phyloP scores from a whole-genome alignment of 345 rosid species.

The Euclidium syriacum region DNA sequence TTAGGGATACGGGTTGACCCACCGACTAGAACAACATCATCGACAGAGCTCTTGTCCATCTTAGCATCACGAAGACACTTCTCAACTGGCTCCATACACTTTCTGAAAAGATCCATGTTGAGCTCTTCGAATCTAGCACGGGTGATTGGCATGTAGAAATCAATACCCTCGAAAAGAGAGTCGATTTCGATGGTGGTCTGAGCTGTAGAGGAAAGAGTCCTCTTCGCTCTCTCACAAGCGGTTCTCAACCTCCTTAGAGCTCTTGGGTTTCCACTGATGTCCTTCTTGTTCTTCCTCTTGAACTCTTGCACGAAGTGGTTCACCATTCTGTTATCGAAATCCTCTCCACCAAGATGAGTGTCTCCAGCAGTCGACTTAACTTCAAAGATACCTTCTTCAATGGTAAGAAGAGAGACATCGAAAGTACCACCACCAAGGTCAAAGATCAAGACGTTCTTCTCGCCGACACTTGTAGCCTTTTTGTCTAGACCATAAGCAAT shows the following conservation, averaged over 20 bases:
- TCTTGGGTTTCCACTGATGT: constrained; percentile 58
- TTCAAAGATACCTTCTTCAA: constrained; percentile 70
- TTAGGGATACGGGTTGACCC: constrained; percentile 74
- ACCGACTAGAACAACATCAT: constrained; percentile 65
- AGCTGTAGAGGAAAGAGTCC: constrained; percentile 61
- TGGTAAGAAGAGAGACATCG: constrained; percentile 66
- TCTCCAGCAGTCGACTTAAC: constrained; percentile 79
- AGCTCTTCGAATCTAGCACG: constrained; percentile 71
- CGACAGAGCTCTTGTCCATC: constrained; percentile 61
- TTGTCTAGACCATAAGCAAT: constrained; percentile 77
- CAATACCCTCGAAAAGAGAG: constrained; percentile 66
- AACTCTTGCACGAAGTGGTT: constrained; percentile 72
- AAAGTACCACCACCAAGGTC: constrained; percentile 72
- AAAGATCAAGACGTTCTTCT: constrained; percentile 65
- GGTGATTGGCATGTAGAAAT: constrained; percentile 59
- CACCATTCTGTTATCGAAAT: constrained; percentile 67
- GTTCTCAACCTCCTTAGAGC: constrained; percentile 72
- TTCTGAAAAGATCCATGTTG: constrained; percentile 64
- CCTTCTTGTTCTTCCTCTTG: constrained; percentile 69
- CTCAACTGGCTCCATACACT: constrained; percentile 76
- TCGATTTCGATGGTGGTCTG: constrained; percentile 66
- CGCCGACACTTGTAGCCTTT: constrained; percentile 60
- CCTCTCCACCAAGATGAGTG: constrained; percentile 75
- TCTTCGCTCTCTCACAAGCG: constrained; percentile 65
- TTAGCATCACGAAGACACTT: constrained; percentile 66